Evolutionary conservation across 176 grass and related monocot genomes (phyloP).

Genomic region (Raddia guianensis): DNA sequence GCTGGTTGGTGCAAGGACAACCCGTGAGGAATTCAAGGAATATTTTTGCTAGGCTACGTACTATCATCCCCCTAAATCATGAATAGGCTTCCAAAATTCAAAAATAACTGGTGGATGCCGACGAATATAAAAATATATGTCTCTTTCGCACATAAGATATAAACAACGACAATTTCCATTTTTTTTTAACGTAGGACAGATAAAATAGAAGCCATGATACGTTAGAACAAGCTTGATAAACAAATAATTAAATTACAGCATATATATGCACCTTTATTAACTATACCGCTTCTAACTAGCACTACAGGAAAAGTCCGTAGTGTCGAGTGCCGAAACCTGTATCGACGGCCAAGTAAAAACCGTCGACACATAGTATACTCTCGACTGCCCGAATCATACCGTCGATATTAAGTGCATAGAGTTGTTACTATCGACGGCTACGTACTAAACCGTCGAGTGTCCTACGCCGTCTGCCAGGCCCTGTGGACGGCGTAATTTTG

Average conservation of each 20-base stretch:
- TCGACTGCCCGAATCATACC: no score
- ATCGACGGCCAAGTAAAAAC: no score
- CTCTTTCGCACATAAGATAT: neutral
- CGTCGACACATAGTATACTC: no score
- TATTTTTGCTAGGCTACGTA: neutral
- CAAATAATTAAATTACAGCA: neutral
- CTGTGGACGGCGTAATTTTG: no score
- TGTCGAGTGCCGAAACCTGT: no score
- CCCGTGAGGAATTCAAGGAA: constrained; percentile 9
- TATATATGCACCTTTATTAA: neutral
- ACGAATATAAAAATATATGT: neutral
- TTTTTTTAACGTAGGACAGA: neutral
- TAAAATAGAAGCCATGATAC: neutral
- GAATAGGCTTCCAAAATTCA: neutral
- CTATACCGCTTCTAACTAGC: no score
- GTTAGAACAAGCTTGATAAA: neutral
- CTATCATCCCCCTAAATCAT: neutral
- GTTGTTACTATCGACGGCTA: no score
- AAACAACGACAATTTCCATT: neutral
- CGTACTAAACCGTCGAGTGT: no score
- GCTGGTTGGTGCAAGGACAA: neutral
- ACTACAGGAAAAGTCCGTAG: no score
- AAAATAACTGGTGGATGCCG: neutral
- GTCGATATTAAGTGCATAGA: no score
- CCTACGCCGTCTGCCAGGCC: no score